Percentiles rank a stretch among this genome's conserved stretches.
Conservation (phyloP, 495 filamentous ascomycete genomes). For the Lophiostoma macrostomum region DNA sequence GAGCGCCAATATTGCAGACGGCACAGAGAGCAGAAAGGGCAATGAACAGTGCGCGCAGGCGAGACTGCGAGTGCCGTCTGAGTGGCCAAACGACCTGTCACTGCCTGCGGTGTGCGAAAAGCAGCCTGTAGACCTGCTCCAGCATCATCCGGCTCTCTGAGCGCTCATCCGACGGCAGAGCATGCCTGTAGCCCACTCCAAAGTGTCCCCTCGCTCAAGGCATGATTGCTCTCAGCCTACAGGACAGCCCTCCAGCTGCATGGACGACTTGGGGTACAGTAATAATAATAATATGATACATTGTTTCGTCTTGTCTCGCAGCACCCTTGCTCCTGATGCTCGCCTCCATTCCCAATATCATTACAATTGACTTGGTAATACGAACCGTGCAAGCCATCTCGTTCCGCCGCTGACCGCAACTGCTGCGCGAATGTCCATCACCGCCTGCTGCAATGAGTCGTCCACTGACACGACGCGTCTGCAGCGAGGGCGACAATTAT, state of each 20-base stretch:
- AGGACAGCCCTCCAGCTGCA: no score
- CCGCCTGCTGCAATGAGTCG: constrained; percentile 10
- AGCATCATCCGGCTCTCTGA: neutral
- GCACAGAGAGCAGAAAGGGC: constrained; percentile 9
- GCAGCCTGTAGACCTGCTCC: neutral
- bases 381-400: no score
- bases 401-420: neutral
- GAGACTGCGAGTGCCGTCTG: neutral
- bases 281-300: no score
- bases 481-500: neutral
- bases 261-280: no score
- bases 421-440: neutral
- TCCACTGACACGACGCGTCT: constrained; percentile 12
- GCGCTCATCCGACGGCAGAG: no score
- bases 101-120: neutral
- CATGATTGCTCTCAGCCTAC: no score
- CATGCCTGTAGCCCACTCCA: no score
- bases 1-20: constrained; percentile 16
- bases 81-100: constrained; percentile 1
- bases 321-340: no score
- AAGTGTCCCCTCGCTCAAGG: no score
- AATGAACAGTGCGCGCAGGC: constrained; percentile 13
- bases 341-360: no score
- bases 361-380: no score
- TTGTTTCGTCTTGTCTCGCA: no score